Base-by-base conservation (phyloP, 1,139 yeast species). In the Debaryomycetaceae sp. region DNA sequence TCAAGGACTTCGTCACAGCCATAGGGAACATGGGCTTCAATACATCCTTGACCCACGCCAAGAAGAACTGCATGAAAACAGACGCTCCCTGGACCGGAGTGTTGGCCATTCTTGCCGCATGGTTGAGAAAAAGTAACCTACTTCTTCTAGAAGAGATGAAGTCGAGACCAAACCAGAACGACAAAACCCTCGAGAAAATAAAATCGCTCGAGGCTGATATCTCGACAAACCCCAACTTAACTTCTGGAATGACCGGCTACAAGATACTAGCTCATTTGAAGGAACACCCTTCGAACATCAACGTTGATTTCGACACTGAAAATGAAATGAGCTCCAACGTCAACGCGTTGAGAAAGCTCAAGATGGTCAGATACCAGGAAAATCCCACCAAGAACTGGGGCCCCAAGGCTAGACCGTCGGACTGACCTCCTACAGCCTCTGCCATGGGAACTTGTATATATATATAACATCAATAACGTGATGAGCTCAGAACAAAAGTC, bases 341-440 rank as follows among this genome's bases (percentile, higher is more conserved):
- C 43, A 81, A 81, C 51, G 72, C 68, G 45, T 70, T 88, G 47
- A 76, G 97, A 54, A 84, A 80, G 52, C 73, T 88, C 49, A 89
- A 89, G 65, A 80, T 91, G 61, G 89, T 89, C 14, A 76, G 97
- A 54, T 91, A 77, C 65, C 99, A 90, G 63, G 90, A 84, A 58
- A 91, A 91, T 60, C 99, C 99, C 9, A 79, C 88, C 1, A 88
- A 86, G 63, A 84, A 87, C 61, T 93, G 99, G 99, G 99, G 99
- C 0, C 99, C 97, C 35, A 88, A 87, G 68, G 81, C 95, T 4
- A 80, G 84, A 56, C 93, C 93, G 34, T 50, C 50, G 7, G 20
- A 17, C 20, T 17, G 20, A 17, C 20, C 20, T 17, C 20, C 20
- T 17, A 4, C 20, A 17, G 20, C 20, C 20, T 17, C 20, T 17